A percentile compares a stretch with the other conserved stretches of the same genome.
Evolutionary conservation across 2,329 filamentous ascomycete genomes (phyloP).

Genomic region (Cladosporium sp.): DNA sequence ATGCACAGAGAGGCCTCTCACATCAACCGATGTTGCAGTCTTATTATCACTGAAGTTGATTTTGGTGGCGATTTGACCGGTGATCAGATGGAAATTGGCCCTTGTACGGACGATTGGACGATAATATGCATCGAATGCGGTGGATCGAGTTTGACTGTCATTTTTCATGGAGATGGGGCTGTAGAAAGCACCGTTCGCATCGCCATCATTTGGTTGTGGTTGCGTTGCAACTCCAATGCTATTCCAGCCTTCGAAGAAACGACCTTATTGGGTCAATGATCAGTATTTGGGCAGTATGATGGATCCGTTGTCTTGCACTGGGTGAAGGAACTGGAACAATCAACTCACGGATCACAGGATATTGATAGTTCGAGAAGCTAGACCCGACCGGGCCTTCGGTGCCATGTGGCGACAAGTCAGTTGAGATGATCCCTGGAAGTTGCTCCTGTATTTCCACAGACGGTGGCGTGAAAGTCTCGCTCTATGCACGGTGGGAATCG

Average conservation of each 20-base stretch:
- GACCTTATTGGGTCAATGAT: background rate
- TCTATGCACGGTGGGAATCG: conserved; percentile 23
- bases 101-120: conserved; percentile 7
- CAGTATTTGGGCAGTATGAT: no score
- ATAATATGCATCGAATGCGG: conserved; percentile 12
- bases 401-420: conserved; percentile 18
- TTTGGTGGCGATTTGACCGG: conserved; percentile 9
- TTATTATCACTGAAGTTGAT: conserved; percentile 9
- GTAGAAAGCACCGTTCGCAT: conserved; percentile 14
- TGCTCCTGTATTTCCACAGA: conserved; percentile 16
- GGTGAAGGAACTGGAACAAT: no score
- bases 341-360: conserved; percentile 18
- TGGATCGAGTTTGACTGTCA: conserved; percentile 8
- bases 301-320: no score
- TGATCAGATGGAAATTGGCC: conserved; percentile 10
- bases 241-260: conserved; percentile 20
- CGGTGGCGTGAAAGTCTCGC: conserved; percentile 19
- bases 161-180: conserved; percentile 5
- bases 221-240: conserved; percentile 10
- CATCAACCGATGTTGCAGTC: conserved; percentile 8
- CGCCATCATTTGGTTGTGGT: conserved; percentile 7
- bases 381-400: conserved; percentile 19
- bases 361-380: conserved; percentile 22
- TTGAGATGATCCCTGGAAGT: conserved; percentile 17
- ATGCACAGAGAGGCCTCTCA: background rate